phyloP scores from a whole-genome alignment of 306 rosid genomes.

The Fragaria ananassa region DNA sequence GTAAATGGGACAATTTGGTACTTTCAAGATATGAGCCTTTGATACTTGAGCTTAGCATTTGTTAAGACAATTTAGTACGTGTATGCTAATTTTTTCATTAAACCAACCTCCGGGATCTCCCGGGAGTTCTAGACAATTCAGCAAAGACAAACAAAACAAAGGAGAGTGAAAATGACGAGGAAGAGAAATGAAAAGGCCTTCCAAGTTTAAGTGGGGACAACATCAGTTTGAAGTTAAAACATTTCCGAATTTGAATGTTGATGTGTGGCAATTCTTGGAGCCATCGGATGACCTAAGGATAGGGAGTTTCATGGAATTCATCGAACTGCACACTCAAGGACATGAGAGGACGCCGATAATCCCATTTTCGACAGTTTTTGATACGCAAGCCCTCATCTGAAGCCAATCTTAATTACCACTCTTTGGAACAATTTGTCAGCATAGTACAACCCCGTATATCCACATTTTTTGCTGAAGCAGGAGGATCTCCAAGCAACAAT shows the following conservation, averaged over 20 bases:
- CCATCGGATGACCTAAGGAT: not conserved
- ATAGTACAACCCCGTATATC: not conserved
- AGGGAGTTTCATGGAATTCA: not conserved
- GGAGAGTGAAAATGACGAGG: not conserved
- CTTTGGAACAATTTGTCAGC: not conserved
- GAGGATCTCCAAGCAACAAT: too few species aligned
- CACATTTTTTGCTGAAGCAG: not conserved
- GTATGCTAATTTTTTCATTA: too few species aligned
- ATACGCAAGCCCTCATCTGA: not conserved
- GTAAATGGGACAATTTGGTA: too few species aligned
- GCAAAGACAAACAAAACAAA: not conserved
- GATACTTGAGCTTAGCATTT: too few species aligned
- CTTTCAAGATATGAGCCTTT: too few species aligned
- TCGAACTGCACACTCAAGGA: not conserved
- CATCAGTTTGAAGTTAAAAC: too few species aligned
- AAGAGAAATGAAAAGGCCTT: not conserved
- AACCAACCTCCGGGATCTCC: too few species aligned
- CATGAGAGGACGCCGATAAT: not conserved
- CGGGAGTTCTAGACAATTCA: not conserved
- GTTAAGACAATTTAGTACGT: too few species aligned
- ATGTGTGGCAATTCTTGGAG: not conserved
- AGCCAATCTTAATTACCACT: not conserved
- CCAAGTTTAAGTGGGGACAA: too few species aligned
- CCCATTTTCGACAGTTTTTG: not conserved
- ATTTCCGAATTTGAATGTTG: too few species aligned